Evolutionary conservation across 2,329 filamentous ascomycete species (phyloP).

Genomic region (Neonectria neomacrospora): DNA sequence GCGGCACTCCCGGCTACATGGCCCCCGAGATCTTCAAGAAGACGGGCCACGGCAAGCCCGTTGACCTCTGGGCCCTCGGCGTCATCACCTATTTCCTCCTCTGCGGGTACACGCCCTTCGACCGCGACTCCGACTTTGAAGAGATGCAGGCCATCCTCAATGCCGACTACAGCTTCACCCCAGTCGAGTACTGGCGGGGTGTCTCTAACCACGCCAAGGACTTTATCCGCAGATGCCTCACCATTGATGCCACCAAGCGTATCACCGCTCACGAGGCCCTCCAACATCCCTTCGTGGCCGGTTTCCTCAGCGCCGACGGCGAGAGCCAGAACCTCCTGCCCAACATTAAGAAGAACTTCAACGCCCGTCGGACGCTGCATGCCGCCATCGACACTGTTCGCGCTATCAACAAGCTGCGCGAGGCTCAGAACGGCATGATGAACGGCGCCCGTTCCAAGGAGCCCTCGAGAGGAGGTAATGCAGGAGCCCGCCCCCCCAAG

Average conservation of each 20-base stretch:
- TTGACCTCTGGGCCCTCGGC: slow-evolving; percentile 97
- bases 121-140: slow-evolving; percentile 96
- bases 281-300: slow-evolving; percentile 72
- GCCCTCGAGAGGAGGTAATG: slow-evolving; percentile 53
- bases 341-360: slow-evolving; percentile 80
- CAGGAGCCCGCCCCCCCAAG: slow-evolving; percentile 27
- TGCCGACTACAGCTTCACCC: slow-evolving; percentile 95
- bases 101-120: slow-evolving; percentile 97
- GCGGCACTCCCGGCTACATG: slow-evolving; percentile 98
- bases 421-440: slow-evolving; percentile 71
- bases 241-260: slow-evolving; percentile 85
- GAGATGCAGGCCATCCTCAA: slow-evolving; percentile 99
- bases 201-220: slow-evolving; percentile 88
- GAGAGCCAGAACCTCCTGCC: slow-evolving; percentile 72
- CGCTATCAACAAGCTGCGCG: slow-evolving; percentile 76
- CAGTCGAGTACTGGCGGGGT: slow-evolving; percentile 94
- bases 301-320: slow-evolving; percentile 59
- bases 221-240: slow-evolving; percentile 92
- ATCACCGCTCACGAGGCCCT: slow-evolving; percentile 90
- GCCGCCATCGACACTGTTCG: slow-evolving; percentile 77
- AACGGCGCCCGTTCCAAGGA: slow-evolving; percentile 67
- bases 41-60: slow-evolving; percentile 95
- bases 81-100: slow-evolving; percentile 99
- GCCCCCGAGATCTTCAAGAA: slow-evolving; percentile 99
- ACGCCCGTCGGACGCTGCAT: slow-evolving; percentile 74